phyloP scores from a whole-genome alignment of 2,329 filamentous ascomycete genomes.

The Phoma sp. region DNA sequence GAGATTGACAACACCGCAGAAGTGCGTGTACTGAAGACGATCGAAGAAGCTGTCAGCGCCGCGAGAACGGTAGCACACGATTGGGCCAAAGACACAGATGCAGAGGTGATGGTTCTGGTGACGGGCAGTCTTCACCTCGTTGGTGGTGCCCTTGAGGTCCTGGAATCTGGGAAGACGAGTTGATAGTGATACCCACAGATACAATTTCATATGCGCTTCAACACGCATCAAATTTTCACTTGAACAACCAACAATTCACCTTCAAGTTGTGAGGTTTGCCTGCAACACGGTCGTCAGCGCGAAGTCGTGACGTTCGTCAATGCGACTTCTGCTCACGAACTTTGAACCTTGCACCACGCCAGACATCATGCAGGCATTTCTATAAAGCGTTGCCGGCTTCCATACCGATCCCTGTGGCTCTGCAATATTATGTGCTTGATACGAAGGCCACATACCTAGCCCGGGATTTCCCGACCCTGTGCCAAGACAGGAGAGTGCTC shows the following conservation, averaged over 20 bases:
- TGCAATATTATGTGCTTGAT: constrained; percentile 1
- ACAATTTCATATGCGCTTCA: constrained; percentile 22
- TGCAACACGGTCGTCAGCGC: background rate
- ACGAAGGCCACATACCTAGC: constrained; percentile 2
- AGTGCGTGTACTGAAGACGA: constrained; percentile 67
- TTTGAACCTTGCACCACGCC: constrained; percentile 1
- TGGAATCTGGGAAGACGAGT: constrained; percentile 57
- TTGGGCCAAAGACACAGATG: constrained; percentile 36
- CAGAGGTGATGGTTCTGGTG: constrained; percentile 68
- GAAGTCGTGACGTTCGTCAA: constrained; percentile 1
- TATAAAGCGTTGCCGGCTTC: background rate
- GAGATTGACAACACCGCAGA: constrained; percentile 47
- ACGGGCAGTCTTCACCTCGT: constrained; percentile 88
- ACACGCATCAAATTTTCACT: constrained; percentile 18
- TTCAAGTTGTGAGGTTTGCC: background rate
- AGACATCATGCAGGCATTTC: background rate
- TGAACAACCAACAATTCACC: background rate
- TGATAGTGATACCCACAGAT: constrained; percentile 30
- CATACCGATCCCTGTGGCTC: background rate
- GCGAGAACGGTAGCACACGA: constrained; percentile 54
- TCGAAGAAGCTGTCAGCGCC: constrained; percentile 71
- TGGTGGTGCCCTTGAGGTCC: constrained; percentile 75
- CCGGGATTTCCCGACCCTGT: constrained; percentile 8
- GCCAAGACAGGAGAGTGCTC: constrained; percentile 9
- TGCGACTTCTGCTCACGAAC: background rate